Conservation (phyloP, 1,284 basidiomycete species). For the Tylopilus sp. region DNA sequence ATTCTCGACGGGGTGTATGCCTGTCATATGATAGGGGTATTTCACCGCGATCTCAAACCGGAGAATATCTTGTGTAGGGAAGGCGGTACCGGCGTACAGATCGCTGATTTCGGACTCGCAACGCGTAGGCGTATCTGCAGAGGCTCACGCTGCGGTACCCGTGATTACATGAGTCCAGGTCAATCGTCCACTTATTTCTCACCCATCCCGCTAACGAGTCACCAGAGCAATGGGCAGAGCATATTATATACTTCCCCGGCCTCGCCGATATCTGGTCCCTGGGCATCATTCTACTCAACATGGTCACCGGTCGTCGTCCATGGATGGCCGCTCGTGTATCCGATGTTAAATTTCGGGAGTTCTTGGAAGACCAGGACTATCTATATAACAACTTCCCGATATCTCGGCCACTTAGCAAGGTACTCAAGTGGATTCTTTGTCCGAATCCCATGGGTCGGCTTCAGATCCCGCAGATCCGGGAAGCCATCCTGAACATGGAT, state of each 20-base stretch:
- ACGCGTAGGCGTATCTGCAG: slow-evolving; percentile 61
- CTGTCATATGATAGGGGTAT: slow-evolving; percentile 67
- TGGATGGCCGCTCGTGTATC: slow-evolving; percentile 75
- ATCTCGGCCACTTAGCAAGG: slow-evolving; percentile 49
- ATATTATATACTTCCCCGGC: slow-evolving; percentile 46
- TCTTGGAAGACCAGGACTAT: slow-evolving; percentile 63
- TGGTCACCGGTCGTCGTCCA: slow-evolving; percentile 84
- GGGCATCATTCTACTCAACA: slow-evolving; percentile 80
- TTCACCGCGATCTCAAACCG: slow-evolving; percentile 86
- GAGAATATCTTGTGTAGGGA: slow-evolving; percentile 79
- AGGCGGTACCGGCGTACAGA: slow-evolving; percentile 54
- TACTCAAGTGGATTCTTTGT: slow-evolving; percentile 59
- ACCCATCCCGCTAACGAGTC: slow-evolving; percentile 9
- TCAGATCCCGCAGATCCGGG: slow-evolving; percentile 59
- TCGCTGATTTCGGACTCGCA: slow-evolving; percentile 85
- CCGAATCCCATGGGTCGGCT: slow-evolving; percentile 53
- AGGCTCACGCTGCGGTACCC: slow-evolving; percentile 79
- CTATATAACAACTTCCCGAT: slow-evolving; percentile 73
- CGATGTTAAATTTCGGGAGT: slow-evolving; percentile 74
- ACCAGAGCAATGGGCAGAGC: slow-evolving; percentile 54
- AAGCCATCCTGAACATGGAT: slow-evolving; percentile 52
- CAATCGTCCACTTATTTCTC: slow-evolving; percentile 16
- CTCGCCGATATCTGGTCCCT: slow-evolving; percentile 91
- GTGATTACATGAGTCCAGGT: slow-evolving; percentile 82
- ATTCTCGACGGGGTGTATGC: slow-evolving; percentile 78